A percentile compares a stretch with the other conserved stretches of the same genome.
These are phyloP conservation scores for Dictyostelium purpureum DNA, from an alignment of 78 protist species.

Conservation along the genomic window DNA sequence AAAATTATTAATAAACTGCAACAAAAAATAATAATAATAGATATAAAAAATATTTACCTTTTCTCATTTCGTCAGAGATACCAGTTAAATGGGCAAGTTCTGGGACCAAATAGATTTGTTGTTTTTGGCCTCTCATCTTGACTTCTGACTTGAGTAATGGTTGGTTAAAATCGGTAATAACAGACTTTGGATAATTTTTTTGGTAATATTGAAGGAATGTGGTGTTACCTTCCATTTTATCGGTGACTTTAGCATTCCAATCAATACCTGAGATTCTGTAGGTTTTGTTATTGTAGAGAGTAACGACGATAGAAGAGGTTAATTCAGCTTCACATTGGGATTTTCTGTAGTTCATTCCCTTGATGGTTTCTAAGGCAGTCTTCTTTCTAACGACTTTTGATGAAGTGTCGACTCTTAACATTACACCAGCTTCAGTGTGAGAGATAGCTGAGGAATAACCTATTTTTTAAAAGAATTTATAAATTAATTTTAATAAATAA, in stretches of 20 bases:
- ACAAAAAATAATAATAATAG: neutral
- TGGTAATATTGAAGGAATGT: neutral
- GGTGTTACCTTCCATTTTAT: neutral
- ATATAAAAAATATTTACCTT: neutral
- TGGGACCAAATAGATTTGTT: constrained; percentile 25
- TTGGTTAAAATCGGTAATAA: neutral
- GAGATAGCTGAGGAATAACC: constrained; percentile 3
- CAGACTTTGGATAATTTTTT: neutral
- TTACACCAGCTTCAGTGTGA: constrained; percentile 21
- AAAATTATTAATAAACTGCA: neutral
- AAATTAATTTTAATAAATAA: too few relatives aligned
- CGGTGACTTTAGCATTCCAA: neutral
- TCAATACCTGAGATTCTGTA: constrained; percentile 9
- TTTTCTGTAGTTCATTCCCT: neutral
- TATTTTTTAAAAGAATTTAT: too few relatives aligned
- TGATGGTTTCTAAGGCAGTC: neutral
- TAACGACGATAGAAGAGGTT: constrained; percentile 1
- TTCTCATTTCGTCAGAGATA: constrained; percentile 6
- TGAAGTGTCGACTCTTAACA: neutral
- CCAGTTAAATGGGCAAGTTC: constrained; percentile 31
- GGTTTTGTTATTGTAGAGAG: constrained; percentile 38
- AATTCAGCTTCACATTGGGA: neutral
- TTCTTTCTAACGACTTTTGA: constrained; percentile 2
- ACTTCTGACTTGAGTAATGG: constrained; percentile 16
- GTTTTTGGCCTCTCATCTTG: constrained; percentile 22